Evolutionary conservation across 2,329 filamentous ascomycete species (phyloP).

Genomic region (Trichothecium roseum): DNA sequence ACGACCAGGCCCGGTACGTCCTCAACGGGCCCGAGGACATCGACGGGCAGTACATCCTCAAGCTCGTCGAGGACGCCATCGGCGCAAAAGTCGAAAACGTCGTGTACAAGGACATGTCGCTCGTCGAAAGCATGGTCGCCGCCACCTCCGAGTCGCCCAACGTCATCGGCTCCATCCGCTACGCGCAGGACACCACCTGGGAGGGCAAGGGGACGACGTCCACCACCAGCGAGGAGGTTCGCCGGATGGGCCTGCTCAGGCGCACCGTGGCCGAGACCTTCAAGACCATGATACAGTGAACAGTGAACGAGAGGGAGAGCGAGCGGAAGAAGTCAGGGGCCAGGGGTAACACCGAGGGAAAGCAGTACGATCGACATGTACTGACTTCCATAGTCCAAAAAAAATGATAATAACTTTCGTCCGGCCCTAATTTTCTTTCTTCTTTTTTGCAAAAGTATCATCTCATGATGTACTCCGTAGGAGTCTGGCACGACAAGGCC

Average conservation of each 20-base stretch:
- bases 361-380: no score
- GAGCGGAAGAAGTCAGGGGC: no score
- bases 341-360: no score
- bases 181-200: constrained; percentile 15
- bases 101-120: constrained; percentile 17
- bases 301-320: no score
- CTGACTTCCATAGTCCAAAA: no score
- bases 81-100: constrained; percentile 15
- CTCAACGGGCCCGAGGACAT: constrained; percentile 28
- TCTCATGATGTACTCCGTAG: no score
- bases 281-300: constrained; percentile 3
- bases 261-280: constrained; percentile 14
- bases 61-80: constrained; percentile 22
- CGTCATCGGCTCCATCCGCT: constrained; percentile 17
- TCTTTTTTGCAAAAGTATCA: no score
- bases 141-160: constrained; percentile 11
- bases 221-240: constrained; percentile 16
- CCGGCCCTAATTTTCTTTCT: no score
- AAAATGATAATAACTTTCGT: no score
- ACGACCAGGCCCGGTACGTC: constrained; percentile 23
- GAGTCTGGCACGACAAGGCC: no score
- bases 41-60: constrained; percentile 21
- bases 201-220: constrained; percentile 18
- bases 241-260: constrained; percentile 18
- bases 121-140: constrained; percentile 17